Evolutionary conservation across 2,329 filamentous ascomycete genomes (phyloP), one percentile per base, ranked within the genome.

Genomic region (Monosporascus sp.): DNA sequence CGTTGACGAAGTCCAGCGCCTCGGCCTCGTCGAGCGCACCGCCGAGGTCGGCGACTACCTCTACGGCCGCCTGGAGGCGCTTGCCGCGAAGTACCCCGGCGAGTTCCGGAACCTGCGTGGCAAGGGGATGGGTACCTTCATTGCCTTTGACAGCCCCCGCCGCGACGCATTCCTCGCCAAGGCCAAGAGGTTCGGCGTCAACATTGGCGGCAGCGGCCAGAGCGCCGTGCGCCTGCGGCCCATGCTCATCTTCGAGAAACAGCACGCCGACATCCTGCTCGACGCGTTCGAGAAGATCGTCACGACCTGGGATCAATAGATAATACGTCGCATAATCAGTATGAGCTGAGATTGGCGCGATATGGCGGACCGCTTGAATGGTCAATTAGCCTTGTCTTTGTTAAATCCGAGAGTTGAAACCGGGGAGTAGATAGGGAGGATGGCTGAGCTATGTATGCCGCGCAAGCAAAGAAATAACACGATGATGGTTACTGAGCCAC

Each of bases 181-280:
- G 75, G 90, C 88, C 58, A 96, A 96, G 85, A 76, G 73, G 7
- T 77, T 90, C 34, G 91, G 91, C 57, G 75, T 96, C 69, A 96
- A 96, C 75, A 89, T 96, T 68, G 92, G 91, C 56, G 91, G 91
- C 50, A 87, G 85, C 62, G 92, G 92, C 16, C 79, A 81, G 65
- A 77, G 66, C 51, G 90, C 92, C 27, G 88, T 97, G 14, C 78
- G 91, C 49, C 75, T 97, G 68, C 78, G 91, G 64, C 92, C 91
- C 44, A 96, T 96, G 92, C 75, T 97, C 63, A 86, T 92, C 66
- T 94, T 97, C 79, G 88, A 96, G 83, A 83, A 91, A 80, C 84
- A 88, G 69, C 93, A 97, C 73, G 92, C 88, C 22, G 90, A 96
- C 73, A 85, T 96, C 56, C 76, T 97, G 63, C 72, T 96, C 48